Conservation (phyloP, 805 yeast species). For the Lipomyces mesembrius region DNA sequence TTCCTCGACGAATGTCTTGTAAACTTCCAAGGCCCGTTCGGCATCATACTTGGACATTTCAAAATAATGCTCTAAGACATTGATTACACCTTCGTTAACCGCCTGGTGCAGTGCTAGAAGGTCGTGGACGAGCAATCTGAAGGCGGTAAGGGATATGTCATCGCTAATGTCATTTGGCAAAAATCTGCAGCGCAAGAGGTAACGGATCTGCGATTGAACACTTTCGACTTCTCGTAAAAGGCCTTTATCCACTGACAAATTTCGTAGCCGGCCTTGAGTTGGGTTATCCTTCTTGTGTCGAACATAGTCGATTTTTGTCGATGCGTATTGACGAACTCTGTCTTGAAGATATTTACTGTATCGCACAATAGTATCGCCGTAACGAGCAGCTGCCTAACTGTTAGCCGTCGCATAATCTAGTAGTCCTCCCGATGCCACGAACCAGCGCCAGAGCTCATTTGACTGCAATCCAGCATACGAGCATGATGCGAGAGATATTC, state of each 20-base stretch:
- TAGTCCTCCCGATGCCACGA: constrained; percentile 40
- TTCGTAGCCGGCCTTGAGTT: constrained; percentile 58
- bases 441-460: constrained; percentile 42
- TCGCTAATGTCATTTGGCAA: constrained; percentile 80
- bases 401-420: neutral
- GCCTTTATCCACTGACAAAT: constrained; percentile 73
- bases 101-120: constrained; percentile 83
- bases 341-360: constrained; percentile 73
- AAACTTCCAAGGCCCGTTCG: constrained; percentile 79
- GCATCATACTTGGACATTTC: constrained; percentile 89
- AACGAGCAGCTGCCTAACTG: constrained; percentile 35
- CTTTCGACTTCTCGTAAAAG: constrained; percentile 82
- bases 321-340: constrained; percentile 71
- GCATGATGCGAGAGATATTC: constrained; percentile 58
- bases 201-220: constrained; percentile 79
- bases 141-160: constrained; percentile 81
- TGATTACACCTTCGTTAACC: constrained; percentile 93
- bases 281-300: constrained; percentile 52
- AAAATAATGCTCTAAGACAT: constrained; percentile 89
- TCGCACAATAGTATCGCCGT: constrained; percentile 54
- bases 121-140: constrained; percentile 88
- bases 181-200: constrained; percentile 73
- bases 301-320: constrained; percentile 73
- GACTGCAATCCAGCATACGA: constrained; percentile 55
- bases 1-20: constrained; percentile 81